Conservation (phyloP, 2,329 filamentous ascomycete species). For the Hypoxylon sp. region DNA sequence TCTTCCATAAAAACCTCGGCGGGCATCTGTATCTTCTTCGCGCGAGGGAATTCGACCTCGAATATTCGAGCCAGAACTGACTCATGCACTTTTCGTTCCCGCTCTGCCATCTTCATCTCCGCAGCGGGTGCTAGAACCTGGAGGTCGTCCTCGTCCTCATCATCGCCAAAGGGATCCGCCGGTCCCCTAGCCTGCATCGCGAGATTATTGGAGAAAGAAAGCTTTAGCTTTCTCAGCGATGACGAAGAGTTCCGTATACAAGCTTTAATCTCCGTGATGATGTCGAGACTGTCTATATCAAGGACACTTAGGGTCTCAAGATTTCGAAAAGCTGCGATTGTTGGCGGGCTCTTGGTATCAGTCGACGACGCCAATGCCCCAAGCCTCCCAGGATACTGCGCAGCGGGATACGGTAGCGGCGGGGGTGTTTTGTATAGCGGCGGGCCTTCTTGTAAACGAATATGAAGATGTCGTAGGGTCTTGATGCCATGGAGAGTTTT, state of each 20-base stretch:
- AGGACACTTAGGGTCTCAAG: conserved; percentile 66
- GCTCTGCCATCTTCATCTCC: conserved; percentile 61
- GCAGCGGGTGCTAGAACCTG: conserved; percentile 57
- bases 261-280: conserved; percentile 65
- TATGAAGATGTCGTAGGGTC: conserved; percentile 64
- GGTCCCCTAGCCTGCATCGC: conserved; percentile 61
- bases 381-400: conserved; percentile 3
- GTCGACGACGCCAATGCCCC: background rate
- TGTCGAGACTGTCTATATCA: conserved; percentile 70
- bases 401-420: conserved; percentile 55
- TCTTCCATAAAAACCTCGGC: conserved; percentile 41
- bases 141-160: conserved; percentile 69
- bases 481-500: conserved; percentile 65
- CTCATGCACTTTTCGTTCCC: conserved; percentile 68
- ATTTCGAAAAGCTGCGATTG: conserved; percentile 67
- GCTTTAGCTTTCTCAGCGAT: conserved; percentile 64
- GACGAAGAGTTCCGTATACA: conserved; percentile 67
- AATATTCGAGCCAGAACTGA: conserved; percentile 65
- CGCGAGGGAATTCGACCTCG: conserved; percentile 58
- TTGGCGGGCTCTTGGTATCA: conserved; percentile 59
- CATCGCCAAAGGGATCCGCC: conserved; percentile 59
- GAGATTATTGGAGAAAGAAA: conserved; percentile 69
- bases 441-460: conserved; percentile 69
- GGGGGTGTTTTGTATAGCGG: conserved; percentile 66
- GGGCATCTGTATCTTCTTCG: conserved; percentile 52